Conservation (phyloP, 148 eudicot species). For the Hydrangea macrophylla region DNA sequence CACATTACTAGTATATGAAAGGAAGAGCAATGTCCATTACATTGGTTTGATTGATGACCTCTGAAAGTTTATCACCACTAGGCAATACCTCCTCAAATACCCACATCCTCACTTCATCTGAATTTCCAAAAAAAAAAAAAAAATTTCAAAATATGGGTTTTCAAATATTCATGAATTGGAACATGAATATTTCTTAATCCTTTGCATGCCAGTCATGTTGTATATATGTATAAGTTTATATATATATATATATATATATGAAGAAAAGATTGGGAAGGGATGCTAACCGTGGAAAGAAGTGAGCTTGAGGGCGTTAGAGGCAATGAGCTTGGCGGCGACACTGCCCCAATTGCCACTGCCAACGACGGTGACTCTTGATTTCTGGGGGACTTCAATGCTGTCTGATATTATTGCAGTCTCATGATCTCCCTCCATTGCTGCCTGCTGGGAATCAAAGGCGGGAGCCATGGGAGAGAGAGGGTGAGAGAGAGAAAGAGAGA, state of each 20-base stretch:
- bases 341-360: conserved; percentile 99
- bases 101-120: conserved; percentile 99
- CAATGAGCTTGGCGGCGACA: conserved; percentile 94
- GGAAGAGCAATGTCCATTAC: conserved; percentile 33
- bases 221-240: not conserved
- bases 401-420: conserved; percentile 7
- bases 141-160: not conserved
- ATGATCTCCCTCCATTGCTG: too few relatives aligned
- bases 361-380: conserved; percentile 61
- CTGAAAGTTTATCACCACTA: conserved; percentile 67
- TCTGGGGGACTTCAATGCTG: conserved; percentile 11
- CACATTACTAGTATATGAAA: too few relatives aligned
- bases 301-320: conserved; percentile 65
- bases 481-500: too few relatives aligned
- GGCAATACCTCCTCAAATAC: conserved; percentile 84
- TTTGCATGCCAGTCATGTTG: too few relatives aligned
- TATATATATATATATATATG: not conserved
- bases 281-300: conserved; percentile 56
- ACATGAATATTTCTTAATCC: too few relatives aligned
- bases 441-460: too few relatives aligned
- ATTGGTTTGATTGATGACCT: conserved; percentile 71
- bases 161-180: not conserved
- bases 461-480: too few relatives aligned
- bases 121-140: conserved; percentile 14
- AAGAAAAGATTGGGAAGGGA: not conserved